These are phyloP conservation scores for Cadophora luteo-olivacea DNA, from an alignment of 2,329 filamentous ascomycete species.

Conservation along the genomic window DNA sequence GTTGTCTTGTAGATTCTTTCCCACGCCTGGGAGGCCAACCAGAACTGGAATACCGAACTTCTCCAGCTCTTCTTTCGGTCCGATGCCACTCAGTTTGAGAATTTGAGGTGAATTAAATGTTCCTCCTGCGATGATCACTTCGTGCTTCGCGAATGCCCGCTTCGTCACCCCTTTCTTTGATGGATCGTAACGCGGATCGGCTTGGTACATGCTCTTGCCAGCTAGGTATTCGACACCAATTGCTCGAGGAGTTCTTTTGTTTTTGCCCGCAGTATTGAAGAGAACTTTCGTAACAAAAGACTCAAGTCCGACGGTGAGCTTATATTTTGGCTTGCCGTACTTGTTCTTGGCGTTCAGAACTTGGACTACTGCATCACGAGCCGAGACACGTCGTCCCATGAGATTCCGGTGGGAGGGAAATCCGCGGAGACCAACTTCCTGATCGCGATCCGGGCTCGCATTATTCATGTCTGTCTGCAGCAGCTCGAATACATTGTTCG, in stretches of 20 bases:
- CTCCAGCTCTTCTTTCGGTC: constrained; percentile 48
- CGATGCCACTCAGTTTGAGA: constrained; percentile 54
- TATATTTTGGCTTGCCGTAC: constrained; percentile 29
- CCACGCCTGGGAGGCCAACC: constrained; percentile 67
- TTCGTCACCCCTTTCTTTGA: constrained; percentile 38
- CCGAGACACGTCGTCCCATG: constrained; percentile 32
- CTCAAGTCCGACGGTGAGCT: constrained; percentile 31
- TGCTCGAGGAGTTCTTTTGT: constrained; percentile 43
- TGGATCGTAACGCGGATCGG: constrained; percentile 46
- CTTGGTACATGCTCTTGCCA: constrained; percentile 51
- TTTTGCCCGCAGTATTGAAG: constrained; percentile 43
- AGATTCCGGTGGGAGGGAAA: constrained; percentile 36
- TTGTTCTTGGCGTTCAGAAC: constrained; percentile 29
- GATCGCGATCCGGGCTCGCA: constrained; percentile 32
- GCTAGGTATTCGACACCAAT: constrained; percentile 51
- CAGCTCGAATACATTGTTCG: constrained; percentile 36
- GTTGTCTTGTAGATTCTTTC: constrained; percentile 62
- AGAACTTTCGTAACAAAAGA: constrained; percentile 49
- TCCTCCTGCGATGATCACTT: constrained; percentile 54
- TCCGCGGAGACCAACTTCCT: constrained; percentile 36
- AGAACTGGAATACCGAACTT: constrained; percentile 56
- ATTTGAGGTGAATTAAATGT: constrained; percentile 53
- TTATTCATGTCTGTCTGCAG: constrained; percentile 39
- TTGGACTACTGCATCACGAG: constrained; percentile 40
- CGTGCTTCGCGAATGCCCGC: constrained; percentile 46